Evolutionary conservation across 345 rosid species (phyloP).

Genomic region (Boechera stricta): DNA sequence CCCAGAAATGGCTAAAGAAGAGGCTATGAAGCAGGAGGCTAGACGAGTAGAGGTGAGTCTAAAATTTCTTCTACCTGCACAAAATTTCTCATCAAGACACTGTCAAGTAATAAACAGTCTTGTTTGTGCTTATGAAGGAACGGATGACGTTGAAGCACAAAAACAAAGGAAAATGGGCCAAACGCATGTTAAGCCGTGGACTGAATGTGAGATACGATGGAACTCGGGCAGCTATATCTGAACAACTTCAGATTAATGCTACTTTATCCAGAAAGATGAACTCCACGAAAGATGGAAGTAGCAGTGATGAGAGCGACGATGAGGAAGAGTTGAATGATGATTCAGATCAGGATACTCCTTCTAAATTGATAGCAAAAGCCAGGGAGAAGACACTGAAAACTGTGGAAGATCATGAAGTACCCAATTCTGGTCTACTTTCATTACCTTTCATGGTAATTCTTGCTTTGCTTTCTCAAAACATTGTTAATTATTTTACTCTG

Average conservation of each 20-base stretch:
- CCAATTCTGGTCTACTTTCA: constrained; percentile 76
- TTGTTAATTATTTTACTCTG: constrained; percentile 7
- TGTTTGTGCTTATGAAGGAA: constrained; percentile 61
- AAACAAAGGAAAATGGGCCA: constrained; percentile 85
- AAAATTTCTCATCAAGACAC: neutral
- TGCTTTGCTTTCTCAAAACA: constrained; percentile 11
- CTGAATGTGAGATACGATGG: constrained; percentile 76
- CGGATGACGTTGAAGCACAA: constrained; percentile 82
- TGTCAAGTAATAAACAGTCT: constrained; percentile 9
- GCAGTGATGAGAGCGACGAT: constrained; percentile 72
- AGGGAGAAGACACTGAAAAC: constrained; percentile 72
- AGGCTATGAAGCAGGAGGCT: constrained; percentile 73
- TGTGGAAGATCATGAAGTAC: constrained; percentile 67
- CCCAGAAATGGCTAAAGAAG: constrained; percentile 86
- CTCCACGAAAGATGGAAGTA: constrained; percentile 69
- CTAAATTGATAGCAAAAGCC: constrained; percentile 66
- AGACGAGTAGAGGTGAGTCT: constrained; percentile 80
- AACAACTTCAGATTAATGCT: constrained; percentile 80
- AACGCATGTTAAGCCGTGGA: constrained; percentile 73
- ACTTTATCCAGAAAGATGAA: constrained; percentile 86
- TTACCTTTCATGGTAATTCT: constrained; percentile 92
- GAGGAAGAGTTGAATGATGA: constrained; percentile 50
- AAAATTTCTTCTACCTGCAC: constrained; percentile 15
- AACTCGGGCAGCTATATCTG: constrained; percentile 79
- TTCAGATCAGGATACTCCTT: constrained; percentile 60